Conservation (phyloP, 106 monocot genomes). For the Phalaenopsis equestris region DNA sequence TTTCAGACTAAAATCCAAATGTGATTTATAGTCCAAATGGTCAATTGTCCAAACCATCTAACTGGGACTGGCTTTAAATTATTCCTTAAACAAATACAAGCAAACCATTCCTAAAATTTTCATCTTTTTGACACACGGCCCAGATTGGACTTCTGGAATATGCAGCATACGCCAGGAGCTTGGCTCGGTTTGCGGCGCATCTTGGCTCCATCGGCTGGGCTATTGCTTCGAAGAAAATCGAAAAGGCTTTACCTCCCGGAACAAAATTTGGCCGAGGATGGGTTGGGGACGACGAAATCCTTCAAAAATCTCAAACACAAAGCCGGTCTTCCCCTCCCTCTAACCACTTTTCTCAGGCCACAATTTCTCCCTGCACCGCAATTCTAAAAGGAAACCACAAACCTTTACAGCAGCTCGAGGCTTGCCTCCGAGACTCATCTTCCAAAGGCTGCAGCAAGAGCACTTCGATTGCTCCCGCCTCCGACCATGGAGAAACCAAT, state of each 20-base stretch:
- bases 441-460: background rate
- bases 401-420: slow-evolving; percentile 11
- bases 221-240: slow-evolving; percentile 34
- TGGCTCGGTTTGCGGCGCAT: slow-evolving; percentile 51
- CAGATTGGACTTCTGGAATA: slow-evolving; percentile 53
- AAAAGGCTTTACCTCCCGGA: slow-evolving; percentile 37
- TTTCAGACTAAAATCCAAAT: too few relatives aligned
- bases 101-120: background rate
- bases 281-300: slow-evolving; percentile 34
- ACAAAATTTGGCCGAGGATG: slow-evolving; percentile 49
- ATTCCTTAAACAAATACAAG: background rate
- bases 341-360: slow-evolving; percentile 9
- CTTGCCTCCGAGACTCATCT: background rate
- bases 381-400: background rate
- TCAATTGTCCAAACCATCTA: too few relatives aligned
- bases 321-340: slow-evolving; percentile 9
- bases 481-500: background rate
- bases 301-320: slow-evolving; percentile 15
- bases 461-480: background rate
- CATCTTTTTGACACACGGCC: background rate
- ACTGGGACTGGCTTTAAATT: background rate
- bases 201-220: slow-evolving; percentile 46
- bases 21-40: too few relatives aligned
- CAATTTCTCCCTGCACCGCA: background rate
- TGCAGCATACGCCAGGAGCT: slow-evolving; percentile 55